phyloP scores from a whole-genome alignment of 805 yeast genomes.

The Osmozyma mogii region DNA sequence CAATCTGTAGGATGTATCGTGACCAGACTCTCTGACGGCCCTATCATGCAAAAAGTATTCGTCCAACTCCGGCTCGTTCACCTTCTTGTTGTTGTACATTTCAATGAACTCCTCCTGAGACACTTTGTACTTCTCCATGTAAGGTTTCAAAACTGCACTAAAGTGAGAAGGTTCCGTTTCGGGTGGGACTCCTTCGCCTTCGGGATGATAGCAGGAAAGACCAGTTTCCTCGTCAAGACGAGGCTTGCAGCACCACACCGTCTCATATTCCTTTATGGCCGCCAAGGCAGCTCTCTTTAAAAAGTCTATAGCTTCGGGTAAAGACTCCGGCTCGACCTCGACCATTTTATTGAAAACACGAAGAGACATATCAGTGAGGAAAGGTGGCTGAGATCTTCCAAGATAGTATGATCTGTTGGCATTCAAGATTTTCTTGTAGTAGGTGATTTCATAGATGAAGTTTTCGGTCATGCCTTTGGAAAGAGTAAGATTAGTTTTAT shows the following conservation, averaged over 20 bases:
- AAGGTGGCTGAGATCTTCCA: constrained; percentile 94
- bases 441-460: constrained; percentile 79
- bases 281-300: constrained; percentile 59
- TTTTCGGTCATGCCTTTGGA: constrained; percentile 90
- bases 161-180: constrained; percentile 93
- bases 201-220: constrained; percentile 83
- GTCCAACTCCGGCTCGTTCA: constrained; percentile 76
- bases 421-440: constrained; percentile 88
- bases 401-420: constrained; percentile 91
- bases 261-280: constrained; percentile 78
- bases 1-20: constrained; percentile 85
- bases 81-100: constrained; percentile 55
- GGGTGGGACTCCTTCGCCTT: constrained; percentile 91
- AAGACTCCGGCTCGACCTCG: constrained; percentile 29
- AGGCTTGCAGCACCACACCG: constrained; percentile 74
- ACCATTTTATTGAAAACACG: constrained; percentile 56
- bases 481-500: constrained; percentile 46
- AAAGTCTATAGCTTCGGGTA: constrained; percentile 44
- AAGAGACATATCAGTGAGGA: constrained; percentile 85
- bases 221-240: constrained; percentile 69
- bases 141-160: constrained; percentile 59
- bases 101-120: constrained; percentile 56
- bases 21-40: constrained; percentile 94
- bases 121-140: constrained; percentile 49
- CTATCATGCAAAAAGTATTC: constrained; percentile 86